phyloP scores from a whole-genome alignment of 208 protist genomes.

The Trypanosoma rangeli region DNA sequence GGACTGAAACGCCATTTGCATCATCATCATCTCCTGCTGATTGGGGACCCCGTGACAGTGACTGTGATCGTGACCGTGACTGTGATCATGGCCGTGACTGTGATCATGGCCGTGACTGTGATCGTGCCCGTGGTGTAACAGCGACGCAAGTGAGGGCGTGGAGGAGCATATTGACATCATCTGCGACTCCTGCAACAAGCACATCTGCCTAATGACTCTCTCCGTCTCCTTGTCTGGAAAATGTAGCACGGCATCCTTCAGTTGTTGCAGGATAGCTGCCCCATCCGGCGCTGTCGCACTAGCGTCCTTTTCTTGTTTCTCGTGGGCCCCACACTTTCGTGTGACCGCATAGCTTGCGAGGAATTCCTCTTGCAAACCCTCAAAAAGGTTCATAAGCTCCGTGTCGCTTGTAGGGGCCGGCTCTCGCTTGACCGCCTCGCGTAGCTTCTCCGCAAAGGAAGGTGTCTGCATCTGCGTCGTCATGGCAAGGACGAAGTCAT shows the following conservation, averaged over 20 bases:
- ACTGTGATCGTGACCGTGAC: slow-evolving; percentile 6
- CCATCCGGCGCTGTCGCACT: slow-evolving; percentile 23
- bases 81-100: slow-evolving; percentile 31
- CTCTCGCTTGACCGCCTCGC: slow-evolving; percentile 18
- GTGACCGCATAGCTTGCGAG: slow-evolving; percentile 19
- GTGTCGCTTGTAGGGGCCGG: slow-evolving; percentile 43
- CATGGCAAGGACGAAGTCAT: slow-evolving; percentile 44
- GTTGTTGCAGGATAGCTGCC: slow-evolving; percentile 37
- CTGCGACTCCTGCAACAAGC: slow-evolving; percentile 55
- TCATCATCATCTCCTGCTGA: slow-evolving; percentile 44
- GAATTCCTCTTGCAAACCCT: slow-evolving; percentile 62
- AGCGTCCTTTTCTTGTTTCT: background rate
- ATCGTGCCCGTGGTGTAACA: slow-evolving; percentile 13
- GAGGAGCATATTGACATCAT: slow-evolving; percentile 40
- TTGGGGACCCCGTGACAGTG: slow-evolving; percentile 26
- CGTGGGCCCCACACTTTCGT: slow-evolving; percentile 8
- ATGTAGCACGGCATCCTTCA: slow-evolving; percentile 44
- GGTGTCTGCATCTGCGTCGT: slow-evolving; percentile 48
- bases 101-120: slow-evolving; percentile 7
- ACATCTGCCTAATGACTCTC: slow-evolving; percentile 59
- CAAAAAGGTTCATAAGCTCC: slow-evolving; percentile 59
- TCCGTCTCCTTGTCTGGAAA: slow-evolving; percentile 69
- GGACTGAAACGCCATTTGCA: slow-evolving; percentile 76
- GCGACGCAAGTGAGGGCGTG: slow-evolving; percentile 35
- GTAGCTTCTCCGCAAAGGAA: slow-evolving; percentile 38